phyloP scores from a whole-genome alignment of 2,329 filamentous ascomycete genomes.

The Calonectria hawksworthii region DNA sequence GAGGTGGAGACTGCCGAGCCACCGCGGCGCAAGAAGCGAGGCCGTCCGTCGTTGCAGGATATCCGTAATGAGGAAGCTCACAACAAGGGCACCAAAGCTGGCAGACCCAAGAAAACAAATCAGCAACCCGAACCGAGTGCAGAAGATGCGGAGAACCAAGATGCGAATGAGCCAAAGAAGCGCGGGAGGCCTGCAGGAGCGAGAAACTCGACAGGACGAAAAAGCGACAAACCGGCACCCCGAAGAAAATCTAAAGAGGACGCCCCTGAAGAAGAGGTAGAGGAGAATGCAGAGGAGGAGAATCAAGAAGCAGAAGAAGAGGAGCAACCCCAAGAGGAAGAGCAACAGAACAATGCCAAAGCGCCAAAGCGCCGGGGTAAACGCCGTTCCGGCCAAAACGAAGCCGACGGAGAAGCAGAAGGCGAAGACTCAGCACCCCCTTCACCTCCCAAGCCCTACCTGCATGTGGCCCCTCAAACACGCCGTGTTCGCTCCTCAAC shows the following conservation, averaged over 20 bases:
- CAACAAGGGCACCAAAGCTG: slow-evolving; percentile 34
- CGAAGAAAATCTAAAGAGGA: slow-evolving; percentile 4
- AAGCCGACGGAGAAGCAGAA: slow-evolving; percentile 37
- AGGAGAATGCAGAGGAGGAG: slow-evolving; percentile 17
- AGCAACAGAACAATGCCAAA: slow-evolving; percentile 17
- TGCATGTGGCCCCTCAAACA: slow-evolving; percentile 65
- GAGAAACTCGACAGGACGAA: slow-evolving; percentile 14
- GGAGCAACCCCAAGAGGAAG: slow-evolving; percentile 9
- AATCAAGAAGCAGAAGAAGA: slow-evolving; percentile 15
- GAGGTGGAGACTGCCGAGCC: slow-evolving; percentile 10
- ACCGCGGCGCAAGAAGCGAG: slow-evolving; percentile 33
- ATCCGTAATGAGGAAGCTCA: slow-evolving; percentile 24
- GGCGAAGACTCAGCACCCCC: slow-evolving; percentile 37
- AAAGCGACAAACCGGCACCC: background rate
- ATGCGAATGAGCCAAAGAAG: slow-evolving; percentile 31
- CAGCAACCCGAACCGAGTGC: slow-evolving; percentile 12
- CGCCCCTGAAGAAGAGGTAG: slow-evolving; percentile 17
- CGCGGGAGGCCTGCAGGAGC: slow-evolving; percentile 27
- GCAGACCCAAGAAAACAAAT: slow-evolving; percentile 28
- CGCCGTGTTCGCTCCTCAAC: slow-evolving; percentile 71
- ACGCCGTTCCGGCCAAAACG: slow-evolving; percentile 36
- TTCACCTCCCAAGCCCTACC: slow-evolving; percentile 57
- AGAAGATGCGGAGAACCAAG: slow-evolving; percentile 24
- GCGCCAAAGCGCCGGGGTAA: slow-evolving; percentile 19
- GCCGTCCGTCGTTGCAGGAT: slow-evolving; percentile 38